phyloP scores from a whole-genome alignment of 495 filamentous ascomycete species.

The Durotheca rogersii region DNA sequence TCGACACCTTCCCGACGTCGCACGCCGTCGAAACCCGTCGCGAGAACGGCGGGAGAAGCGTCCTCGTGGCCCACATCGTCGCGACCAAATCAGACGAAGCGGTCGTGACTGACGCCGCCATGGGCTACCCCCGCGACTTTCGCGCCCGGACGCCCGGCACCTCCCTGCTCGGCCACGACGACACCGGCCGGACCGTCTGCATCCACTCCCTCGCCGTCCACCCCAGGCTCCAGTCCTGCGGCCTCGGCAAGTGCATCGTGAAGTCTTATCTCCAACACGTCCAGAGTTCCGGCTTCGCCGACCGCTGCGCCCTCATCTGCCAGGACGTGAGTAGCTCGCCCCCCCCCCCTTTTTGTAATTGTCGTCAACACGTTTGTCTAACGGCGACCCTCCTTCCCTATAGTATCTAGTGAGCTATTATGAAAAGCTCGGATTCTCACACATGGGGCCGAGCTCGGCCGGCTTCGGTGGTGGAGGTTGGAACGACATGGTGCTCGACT shows the following conservation, averaged over 20 bases:
- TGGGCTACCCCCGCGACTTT: slow-evolving; percentile 72
- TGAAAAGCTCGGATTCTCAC: slow-evolving; percentile 69
- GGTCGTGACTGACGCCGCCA: slow-evolving; percentile 71
- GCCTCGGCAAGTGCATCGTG: slow-evolving; percentile 74
- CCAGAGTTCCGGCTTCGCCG: slow-evolving; percentile 61
- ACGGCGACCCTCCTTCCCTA: background rate
- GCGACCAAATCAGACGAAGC: slow-evolving; percentile 64
- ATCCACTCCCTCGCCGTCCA: slow-evolving; percentile 81
- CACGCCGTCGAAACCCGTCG: slow-evolving; percentile 51
- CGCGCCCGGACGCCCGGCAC: slow-evolving; percentile 36
- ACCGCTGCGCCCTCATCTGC: slow-evolving; percentile 76
- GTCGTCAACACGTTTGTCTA: background rate
- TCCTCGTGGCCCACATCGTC: slow-evolving; percentile 81
- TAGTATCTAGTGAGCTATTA: slow-evolving; percentile 70
- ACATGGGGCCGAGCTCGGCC: slow-evolving; percentile 62
- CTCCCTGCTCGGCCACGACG: slow-evolving; percentile 59
- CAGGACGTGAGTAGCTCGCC: slow-evolving; percentile 55
- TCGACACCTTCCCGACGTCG: slow-evolving; percentile 50
- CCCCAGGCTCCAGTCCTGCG: slow-evolving; percentile 70
- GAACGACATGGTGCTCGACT: slow-evolving; percentile 62
- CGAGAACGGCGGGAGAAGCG: slow-evolving; percentile 50
- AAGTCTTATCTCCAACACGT: slow-evolving; percentile 71
- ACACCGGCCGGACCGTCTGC: slow-evolving; percentile 70
- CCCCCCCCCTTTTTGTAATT: background rate
- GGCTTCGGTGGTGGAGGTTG: slow-evolving; percentile 77